Base-by-base conservation (phyloP, 2,329 filamentous ascomycete genomes). In the Leptographium flavum region DNA sequence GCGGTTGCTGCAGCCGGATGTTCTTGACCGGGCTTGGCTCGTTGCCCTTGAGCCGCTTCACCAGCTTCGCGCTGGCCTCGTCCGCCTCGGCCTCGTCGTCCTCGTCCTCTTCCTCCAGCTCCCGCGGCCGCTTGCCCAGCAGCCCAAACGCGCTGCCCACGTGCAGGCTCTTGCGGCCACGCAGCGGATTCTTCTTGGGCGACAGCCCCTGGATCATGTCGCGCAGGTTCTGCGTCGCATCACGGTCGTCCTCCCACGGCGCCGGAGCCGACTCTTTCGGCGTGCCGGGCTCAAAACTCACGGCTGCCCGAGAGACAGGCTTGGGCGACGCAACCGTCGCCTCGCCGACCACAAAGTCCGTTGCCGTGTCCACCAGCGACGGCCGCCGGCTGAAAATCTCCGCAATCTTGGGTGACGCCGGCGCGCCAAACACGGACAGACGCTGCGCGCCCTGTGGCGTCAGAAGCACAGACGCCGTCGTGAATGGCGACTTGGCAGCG, bases 191-290 rank as follows among this genome's bases (percentile, higher is more conserved):
- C 59, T 86, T 85, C 61, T 83, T 85, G 0, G 85, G 84, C 22
- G 82, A 87, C 50, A 90, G 68, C 46, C 76, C 83, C 49, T 82
- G 73, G 49, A 90, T 90, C 74, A 87, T 81, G 51, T 86, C 81
- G 50, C 76, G 82, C 37, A 90, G 63, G 50, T 77, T 85, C 31
- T 79, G 61, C 0, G 81, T 83, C 3, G 67, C 68, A 50, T 85
- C 81, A 39, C 68, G 72, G 30, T 79, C 74, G 31, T 73, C n/a
- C n/a, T n/a, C n/a, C n/a, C n/a, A n/a, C n/a, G n/a, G n/a, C n/a
- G n/a, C n/a, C n/a, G n/a, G n/a, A n/a, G n/a, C n/a, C n/a, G n/a
- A n/a, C n/a, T n/a, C n/a, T n/a, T n/a, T n/a, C n/a, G n/a, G n/a
- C n/a, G n/a, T n/a, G n/a, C n/a, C n/a, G n/a, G n/a, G n/a, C 45